Evolutionary conservation across 2,329 filamentous ascomycete species (phyloP), one percentile per base, ranked within the genome.

Genomic region (Westerdykella sp.): DNA sequence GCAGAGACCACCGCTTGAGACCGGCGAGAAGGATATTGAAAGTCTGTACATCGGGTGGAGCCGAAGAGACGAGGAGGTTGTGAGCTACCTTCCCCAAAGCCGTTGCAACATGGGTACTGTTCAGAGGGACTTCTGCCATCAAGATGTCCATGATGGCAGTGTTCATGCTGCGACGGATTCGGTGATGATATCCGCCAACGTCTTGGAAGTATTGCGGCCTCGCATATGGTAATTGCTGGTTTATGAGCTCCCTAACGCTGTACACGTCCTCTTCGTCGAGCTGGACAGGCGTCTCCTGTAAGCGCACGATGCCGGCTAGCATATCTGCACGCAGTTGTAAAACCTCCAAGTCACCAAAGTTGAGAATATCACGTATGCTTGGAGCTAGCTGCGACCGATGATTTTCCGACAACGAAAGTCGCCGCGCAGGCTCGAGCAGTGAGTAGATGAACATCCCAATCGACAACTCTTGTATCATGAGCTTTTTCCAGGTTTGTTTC

Each of bases 1-100:
- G 46, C n/a, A 49, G 53, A 32, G 54, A 45, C 53, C 58, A 63
- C 28, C 55, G 51, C 38, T 49, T 52, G 40, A 91, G 80, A n/a
- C 78, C 77, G n/a, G 77, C 62, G 2, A 91, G 75, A 21, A 93
- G 72, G 11, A 76, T 74, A 57, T 89, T 89, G 68, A 82, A 87
- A 3, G 82, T 87, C 50, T 80, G 73, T 30, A 85, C 75, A 48
- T 79, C 79, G 0, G 85, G 84, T 0, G 80, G 77, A 14, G 78
- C 70, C 2, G 74, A 62, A 2, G 79, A 80, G 3, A 79, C 69
- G 13, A 87, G 72, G 3, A 93, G 68, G 56, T 87, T 87, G 64
- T 83, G 82, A 45, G 71, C 75, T 14, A 79, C 65, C 32, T 15
- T 42, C 30, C 11, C 36, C n/a, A 25, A 15, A 12, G 36, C 14